Percentiles rank a stretch among this genome's conserved stretches.
Conservation (phyloP, 306 rosid species). For the peach (Prunus persica) region Prunus_persica_NCBIv2 NC_034012.1:9669001-9669500, state of each 20-base stretch:
- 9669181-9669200: conserved; percentile 61
- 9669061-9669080: neutral
- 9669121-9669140: neutral
- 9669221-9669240: conserved; percentile 37
- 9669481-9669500: neutral
- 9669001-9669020: neutral
- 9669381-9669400: conserved; percentile 97
- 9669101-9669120: neutral
- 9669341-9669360: conserved; percentile 81
- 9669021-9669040: neutral
- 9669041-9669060: conserved; percentile 8
- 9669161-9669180: neutral
- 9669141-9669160: neutral
- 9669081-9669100: neutral
- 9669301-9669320: conserved; percentile 65
- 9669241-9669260: conserved; percentile 55
- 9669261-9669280: conserved; percentile 46
- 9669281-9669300: conserved; percentile 25
- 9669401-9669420: conserved; percentile 98
- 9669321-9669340: conserved; percentile 56
- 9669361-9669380: conserved; percentile 89
- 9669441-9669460: conserved; percentile 98
- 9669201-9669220: conserved; percentile 56
- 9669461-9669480: conserved; percentile 22
- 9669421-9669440: conserved; percentile 93